phyloP scores from a whole-genome alignment of 1,139 yeast species.

The Ogataea hybrid region DNA sequence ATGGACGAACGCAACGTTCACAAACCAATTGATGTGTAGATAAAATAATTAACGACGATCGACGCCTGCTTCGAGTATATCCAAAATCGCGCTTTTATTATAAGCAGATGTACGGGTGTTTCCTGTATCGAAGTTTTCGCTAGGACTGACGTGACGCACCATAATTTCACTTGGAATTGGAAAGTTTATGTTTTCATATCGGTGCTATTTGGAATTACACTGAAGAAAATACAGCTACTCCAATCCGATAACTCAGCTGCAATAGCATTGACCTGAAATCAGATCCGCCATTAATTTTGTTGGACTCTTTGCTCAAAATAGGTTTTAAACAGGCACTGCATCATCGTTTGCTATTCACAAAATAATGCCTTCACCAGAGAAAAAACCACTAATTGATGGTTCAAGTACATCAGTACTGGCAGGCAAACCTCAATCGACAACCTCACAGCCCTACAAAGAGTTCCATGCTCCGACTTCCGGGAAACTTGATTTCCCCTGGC shows the following conservation, averaged over 20 bases:
- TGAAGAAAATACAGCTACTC: neutral
- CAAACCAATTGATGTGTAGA: neutral
- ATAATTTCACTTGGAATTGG: conserved; percentile 6
- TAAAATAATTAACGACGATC: no score
- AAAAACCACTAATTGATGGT: neutral
- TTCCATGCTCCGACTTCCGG: conserved; percentile 14
- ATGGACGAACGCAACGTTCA: conserved; percentile 9
- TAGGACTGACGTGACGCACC: conserved; percentile 1
- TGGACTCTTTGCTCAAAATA: neutral
- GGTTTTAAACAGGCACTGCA: no score
- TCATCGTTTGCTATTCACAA: conserved; percentile 4
- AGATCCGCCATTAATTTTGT: neutral
- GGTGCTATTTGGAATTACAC: conserved; percentile 1
- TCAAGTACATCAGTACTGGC: neutral
- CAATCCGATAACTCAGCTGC: neutral
- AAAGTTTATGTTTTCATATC: conserved; percentile 6
- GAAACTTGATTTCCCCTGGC: conserved; percentile 38
- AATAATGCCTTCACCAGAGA: conserved; percentile 4
- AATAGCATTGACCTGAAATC: neutral
- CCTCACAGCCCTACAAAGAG: conserved; percentile 5
- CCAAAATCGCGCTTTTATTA: neutral
- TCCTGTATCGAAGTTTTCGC: conserved; percentile 3
- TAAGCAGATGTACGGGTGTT: conserved; percentile 6
- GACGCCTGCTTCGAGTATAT: neutral
- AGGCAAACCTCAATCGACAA: conserved; percentile 2